Evolutionary conservation across 2,329 filamentous ascomycete species (phyloP).

Genomic region (Hypoxylon sp.): DNA sequence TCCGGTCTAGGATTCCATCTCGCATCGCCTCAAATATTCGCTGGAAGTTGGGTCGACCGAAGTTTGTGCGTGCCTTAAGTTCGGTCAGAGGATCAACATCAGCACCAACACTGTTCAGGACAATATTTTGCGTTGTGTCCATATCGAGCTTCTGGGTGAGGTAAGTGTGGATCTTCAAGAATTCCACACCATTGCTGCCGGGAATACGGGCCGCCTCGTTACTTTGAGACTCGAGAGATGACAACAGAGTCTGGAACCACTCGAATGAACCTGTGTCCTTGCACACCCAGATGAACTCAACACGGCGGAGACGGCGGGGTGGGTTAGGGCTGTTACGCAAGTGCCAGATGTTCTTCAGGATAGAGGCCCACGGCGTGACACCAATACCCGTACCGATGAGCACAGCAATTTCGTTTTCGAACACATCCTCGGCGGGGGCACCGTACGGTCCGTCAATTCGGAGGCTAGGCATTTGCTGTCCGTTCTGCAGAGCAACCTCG

Average conservation of each 20-base stretch:
- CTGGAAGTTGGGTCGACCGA: conserved; percentile 91
- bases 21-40: conserved; percentile 87
- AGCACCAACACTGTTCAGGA: conserved; percentile 92
- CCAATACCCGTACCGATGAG: conserved; percentile 90
- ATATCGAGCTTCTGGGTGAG: conserved; percentile 93
- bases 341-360: conserved; percentile 98
- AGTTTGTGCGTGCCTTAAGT: conserved; percentile 90
- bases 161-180: conserved; percentile 98
- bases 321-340: conserved; percentile 91
- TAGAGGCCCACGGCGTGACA: conserved; percentile 88
- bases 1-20: conserved; percentile 86
- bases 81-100: conserved; percentile 93
- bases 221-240: conserved; percentile 90
- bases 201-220: conserved; percentile 76
- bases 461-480: conserved; percentile 89
- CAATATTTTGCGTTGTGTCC: conserved; percentile 96
- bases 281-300: conserved; percentile 99
- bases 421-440: conserved; percentile 96
- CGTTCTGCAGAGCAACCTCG: conserved; percentile 94
- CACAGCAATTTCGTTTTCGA: conserved; percentile 90
- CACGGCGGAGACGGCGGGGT: conserved; percentile 87
- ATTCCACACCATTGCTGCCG: conserved; percentile 80
- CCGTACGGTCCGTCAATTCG: conserved; percentile 97
- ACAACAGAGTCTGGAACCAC: conserved; percentile 97
- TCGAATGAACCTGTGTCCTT: conserved; percentile 96